Percentiles rank a stretch among this genome's conserved stretches.
phyloP scores from a whole-genome alignment of 768 basidiomycete genomes.

The Rickenella mellea region DNA sequence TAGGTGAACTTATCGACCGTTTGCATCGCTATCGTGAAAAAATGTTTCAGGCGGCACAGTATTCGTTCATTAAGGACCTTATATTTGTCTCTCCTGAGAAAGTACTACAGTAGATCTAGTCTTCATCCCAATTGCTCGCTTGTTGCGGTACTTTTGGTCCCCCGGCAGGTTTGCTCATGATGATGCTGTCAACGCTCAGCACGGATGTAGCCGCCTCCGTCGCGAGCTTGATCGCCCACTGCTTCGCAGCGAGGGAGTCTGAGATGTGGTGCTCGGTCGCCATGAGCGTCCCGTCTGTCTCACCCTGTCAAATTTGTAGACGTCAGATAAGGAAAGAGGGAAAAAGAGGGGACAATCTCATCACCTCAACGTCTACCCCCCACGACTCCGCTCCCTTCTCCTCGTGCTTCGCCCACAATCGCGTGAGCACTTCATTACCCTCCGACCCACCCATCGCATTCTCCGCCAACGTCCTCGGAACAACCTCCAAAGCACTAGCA shows the following conservation, averaged over 20 bases:
- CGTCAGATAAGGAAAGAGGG: not conserved
- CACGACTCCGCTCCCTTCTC: constrained; percentile 55
- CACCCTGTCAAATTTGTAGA: constrained; percentile 36
- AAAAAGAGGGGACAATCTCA: constrained; percentile 1
- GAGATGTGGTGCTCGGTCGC: constrained; percentile 59
- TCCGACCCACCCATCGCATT: constrained; percentile 88
- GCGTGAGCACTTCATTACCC: constrained; percentile 85
- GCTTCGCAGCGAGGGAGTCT: constrained; percentile 83
- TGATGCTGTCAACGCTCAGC: constrained; percentile 93
- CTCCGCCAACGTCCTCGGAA: constrained; percentile 89
- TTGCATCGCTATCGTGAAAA: no score
- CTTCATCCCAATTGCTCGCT: constrained; percentile 80
- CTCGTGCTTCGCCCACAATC: constrained; percentile 83
- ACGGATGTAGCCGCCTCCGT: constrained; percentile 88
- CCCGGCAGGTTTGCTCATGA: constrained; percentile 91
- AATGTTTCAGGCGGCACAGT: no score
- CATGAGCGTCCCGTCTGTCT: constrained; percentile 67
- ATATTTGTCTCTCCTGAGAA: no score
- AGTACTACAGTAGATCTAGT: no score
- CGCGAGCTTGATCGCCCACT: constrained; percentile 84
- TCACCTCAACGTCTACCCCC: constrained; percentile 87
- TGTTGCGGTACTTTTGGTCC: constrained; percentile 85
- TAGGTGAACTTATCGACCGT: no score
- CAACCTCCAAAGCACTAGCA: constrained; percentile 82
- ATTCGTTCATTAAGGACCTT: no score